Base-by-base conservation (phyloP, 2,329 filamentous ascomycete genomes). In the Cladosporium sphaerospermum region DNA sequence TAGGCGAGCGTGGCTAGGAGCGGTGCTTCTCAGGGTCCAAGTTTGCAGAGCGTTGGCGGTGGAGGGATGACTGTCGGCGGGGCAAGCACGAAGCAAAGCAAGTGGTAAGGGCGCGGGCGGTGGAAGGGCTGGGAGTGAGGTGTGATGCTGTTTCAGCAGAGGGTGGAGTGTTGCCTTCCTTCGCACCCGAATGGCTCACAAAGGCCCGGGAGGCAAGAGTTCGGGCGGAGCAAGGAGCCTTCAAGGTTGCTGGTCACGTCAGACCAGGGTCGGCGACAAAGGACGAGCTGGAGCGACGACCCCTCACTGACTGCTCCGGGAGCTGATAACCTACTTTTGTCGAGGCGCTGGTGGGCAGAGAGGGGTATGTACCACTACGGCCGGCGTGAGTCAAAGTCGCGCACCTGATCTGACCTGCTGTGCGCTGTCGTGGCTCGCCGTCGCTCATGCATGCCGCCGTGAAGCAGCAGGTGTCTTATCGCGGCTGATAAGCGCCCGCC, bases 151-250 rank as follows among this genome's bases (percentile, higher is more conserved):
- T 47, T 39, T 47, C 45, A 47, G 23, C 23, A 28, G 23, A 28
- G 34, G 14, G 19, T 16, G 33, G 18, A 39, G 45, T n/a, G 11
- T 37, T 37, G 34, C 34, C 23, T 28, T 28, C 23, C 23, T 28
- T 39, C 34, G 45, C 32, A 47, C 45, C 34, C 34, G 36, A 47
- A 47, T 47, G 45, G 45, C 45, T 47, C 33, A 39, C 34, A 45
- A 37, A 36, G 16, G 33, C 33, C 43, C 19, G 43, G 43, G 33
- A 45, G 43, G 23, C 43, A 13, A 47, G 39, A 36, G 45, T 23
- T 13, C 37, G n/a, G 45, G 45, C 45, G 45, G 39, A 36, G 33
- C 14, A 16, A 47, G 45, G n/a, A 13, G 31, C 32, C 10, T 23
- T 44, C n/a, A n/a, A 28, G 23, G 23, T 28, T 7, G 23, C 23